Conservation (phyloP, 2,329 filamentous ascomycete species). For the Aspergillus felis region DNA sequence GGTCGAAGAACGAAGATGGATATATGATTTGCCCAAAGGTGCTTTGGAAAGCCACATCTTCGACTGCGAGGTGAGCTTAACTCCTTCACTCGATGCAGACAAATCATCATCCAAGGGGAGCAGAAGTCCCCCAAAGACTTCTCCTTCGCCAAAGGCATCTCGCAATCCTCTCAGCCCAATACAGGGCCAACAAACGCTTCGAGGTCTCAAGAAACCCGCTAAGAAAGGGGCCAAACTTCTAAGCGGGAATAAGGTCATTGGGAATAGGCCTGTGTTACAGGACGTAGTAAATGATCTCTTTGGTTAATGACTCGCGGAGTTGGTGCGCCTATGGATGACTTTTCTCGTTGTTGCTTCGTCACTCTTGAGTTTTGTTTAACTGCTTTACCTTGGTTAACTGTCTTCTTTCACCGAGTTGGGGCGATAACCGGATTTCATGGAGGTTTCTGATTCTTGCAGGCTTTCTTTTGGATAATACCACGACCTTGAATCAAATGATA, state of each 20-base stretch:
- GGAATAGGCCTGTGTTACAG: slow-evolving; percentile 64
- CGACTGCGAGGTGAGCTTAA: slow-evolving; percentile 40
- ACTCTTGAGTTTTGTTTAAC: slow-evolving; percentile 3
- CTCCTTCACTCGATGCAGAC: slow-evolving; percentile 22
- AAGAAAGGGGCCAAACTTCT: slow-evolving; percentile 57
- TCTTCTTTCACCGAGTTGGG: not conserved
- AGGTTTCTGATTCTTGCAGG: not conserved
- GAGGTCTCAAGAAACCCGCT: slow-evolving; percentile 49
- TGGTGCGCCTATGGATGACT: slow-evolving; percentile 11
- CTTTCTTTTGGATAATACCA: not conserved
- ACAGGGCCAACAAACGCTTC: slow-evolving; percentile 22
- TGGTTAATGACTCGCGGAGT: slow-evolving; percentile 20
- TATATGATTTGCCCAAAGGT: slow-evolving; percentile 64
- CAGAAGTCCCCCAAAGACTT: slow-evolving; percentile 22
- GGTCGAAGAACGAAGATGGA: slow-evolving; percentile 75
- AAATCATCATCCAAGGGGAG: slow-evolving; percentile 26
- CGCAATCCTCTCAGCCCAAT: slow-evolving; percentile 30
- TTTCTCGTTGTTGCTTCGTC: slow-evolving; percentile 1
- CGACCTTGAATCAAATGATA: not conserved
- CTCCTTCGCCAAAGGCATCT: slow-evolving; percentile 18
- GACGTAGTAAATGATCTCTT: slow-evolving; percentile 70
- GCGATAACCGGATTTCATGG: not conserved
- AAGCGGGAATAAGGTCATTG: slow-evolving; percentile 53
- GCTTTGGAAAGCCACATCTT: slow-evolving; percentile 67
- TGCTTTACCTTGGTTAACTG: not conserved